Evolutionary conservation across 306 rosid genomes (phyloP), one percentile per base, ranked within the genome.

Genomic region (Rubus idaeus): DNA sequence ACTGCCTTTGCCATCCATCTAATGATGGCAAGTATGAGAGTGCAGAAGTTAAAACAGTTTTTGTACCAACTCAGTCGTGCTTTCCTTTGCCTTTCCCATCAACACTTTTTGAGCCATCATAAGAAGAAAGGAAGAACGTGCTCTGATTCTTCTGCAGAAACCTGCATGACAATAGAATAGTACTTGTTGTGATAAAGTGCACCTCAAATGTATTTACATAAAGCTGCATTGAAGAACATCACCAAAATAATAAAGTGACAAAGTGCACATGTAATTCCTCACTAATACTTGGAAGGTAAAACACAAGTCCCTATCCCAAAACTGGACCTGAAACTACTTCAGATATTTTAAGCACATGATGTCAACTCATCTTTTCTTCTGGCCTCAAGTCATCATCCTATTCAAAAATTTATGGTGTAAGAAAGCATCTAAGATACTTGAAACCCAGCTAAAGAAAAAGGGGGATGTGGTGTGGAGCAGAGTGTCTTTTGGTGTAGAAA

Each of bases 121-220:
- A 89, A 39, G 91, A 88, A 16, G 96, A 85, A 63, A 90, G 88
- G 75, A 90, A 95, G 89, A 88, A 84, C 10, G 84, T 52, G 75
- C 87, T 81, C 77, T 92, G 97, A 84, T 89, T 88, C 80, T 89
- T 92, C 92, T 88, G 97, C 88, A 95, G 73, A 87, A 87, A 95
- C 86, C 99, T 95, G 89, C 90, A 74, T 5, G 60, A 61, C 75
- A 47, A 45, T 13, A 21, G 30, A 42, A 10, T 14, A 41, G 9
- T 53, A 53, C 50, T 39, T 21, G 35, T 18, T 52, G 37, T 49
- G 44, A 75, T 5, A 66, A 67, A 42, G 45, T 67, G 55, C 20
- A 55, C 56, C 30, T 10, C 12, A n/a, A 17, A 40, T 13, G 45
- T 8, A 8, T 37, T 65, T 5, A 10, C 16, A 75, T 45, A 20